Evolutionary conservation across 2,329 filamentous ascomycete genomes (phyloP).

Genomic region (Rutstroemia sp.): DNA sequence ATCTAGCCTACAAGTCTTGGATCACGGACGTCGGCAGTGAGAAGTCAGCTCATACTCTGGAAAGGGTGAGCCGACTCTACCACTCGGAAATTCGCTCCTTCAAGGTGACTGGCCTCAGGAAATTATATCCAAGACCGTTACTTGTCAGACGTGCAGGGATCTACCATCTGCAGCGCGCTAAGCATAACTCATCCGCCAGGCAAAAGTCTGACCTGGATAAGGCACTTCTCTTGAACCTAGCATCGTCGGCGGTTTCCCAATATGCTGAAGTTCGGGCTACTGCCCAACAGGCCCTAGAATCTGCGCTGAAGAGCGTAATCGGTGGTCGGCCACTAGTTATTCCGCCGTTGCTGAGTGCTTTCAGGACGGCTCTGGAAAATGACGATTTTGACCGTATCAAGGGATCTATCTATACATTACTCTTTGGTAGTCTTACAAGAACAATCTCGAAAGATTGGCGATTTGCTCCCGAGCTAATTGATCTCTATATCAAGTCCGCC

Average conservation of each 20-base stretch:
- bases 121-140: conserved; percentile 87
- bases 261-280: conserved; percentile 96
- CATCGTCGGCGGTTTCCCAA: conserved; percentile 79
- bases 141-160: conserved; percentile 88
- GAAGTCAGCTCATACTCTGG: conserved; percentile 85
- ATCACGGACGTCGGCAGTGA: conserved; percentile 98
- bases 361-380: conserved; percentile 69
- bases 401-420: conserved; percentile 81
- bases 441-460: conserved; percentile 90
- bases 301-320: conserved; percentile 83
- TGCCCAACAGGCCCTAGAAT: conserved; percentile 86
- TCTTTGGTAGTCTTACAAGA: conserved; percentile 83
- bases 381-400: conserved; percentile 90
- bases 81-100: conserved; percentile 84
- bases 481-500: conserved; percentile 81
- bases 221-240: conserved; percentile 74
- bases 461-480: conserved; percentile 83
- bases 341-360: conserved; percentile 71
- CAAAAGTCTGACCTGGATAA: conserved; percentile 89
- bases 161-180: conserved; percentile 88
- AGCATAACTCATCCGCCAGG: conserved; percentile 84
- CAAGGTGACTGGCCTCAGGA: conserved; percentile 87
- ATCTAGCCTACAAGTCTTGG: conserved; percentile 89
- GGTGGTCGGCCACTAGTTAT: conserved; percentile 86
- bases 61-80: conserved; percentile 77